Evolutionary conservation across 148 eudicot species (phyloP).

Genomic region (Rhododendron griersonianum): DNA sequence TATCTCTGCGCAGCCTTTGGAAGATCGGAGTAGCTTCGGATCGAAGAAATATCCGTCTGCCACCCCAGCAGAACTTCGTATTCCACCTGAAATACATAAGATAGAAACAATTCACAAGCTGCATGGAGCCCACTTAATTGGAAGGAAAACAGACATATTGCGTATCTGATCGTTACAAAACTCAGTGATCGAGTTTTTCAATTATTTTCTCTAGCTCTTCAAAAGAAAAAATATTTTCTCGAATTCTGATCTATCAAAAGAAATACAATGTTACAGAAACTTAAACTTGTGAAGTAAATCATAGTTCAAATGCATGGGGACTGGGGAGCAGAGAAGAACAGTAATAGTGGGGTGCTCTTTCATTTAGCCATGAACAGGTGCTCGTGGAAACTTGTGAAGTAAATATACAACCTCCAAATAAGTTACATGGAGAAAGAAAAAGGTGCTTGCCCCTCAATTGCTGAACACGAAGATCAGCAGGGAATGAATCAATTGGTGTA

Average conservation of each 20-base stretch:
- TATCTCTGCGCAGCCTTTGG: conserved; percentile 66
- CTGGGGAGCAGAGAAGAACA: too few species aligned
- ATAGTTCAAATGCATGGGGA: too few species aligned
- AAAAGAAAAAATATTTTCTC: too few species aligned
- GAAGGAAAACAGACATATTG: not conserved
- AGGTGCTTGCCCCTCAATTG: conserved; percentile 56
- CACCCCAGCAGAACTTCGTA: conserved; percentile 88
- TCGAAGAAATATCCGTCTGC: conserved; percentile 70
- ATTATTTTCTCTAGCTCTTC: too few species aligned
- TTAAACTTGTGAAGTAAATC: too few species aligned
- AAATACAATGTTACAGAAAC: too few species aligned
- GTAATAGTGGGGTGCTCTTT: too few species aligned
- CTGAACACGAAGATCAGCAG: conserved; percentile 70
- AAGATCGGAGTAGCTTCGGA: conserved; percentile 66
- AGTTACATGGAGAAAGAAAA: not conserved
- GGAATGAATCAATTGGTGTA: conserved; percentile 63
- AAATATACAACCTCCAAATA: not conserved
- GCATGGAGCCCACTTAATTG: not conserved
- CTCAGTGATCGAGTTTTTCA: not conserved
- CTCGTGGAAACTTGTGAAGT: not conserved
- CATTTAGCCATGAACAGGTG: not conserved
- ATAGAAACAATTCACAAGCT: conserved; percentile 8
- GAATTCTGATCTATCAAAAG: too few species aligned
- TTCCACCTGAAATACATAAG: conserved; percentile 50
- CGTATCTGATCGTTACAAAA: not conserved